Conservation (phyloP, 352 stramenopile genomes). For the Globisporangium abappressorium region DNA sequence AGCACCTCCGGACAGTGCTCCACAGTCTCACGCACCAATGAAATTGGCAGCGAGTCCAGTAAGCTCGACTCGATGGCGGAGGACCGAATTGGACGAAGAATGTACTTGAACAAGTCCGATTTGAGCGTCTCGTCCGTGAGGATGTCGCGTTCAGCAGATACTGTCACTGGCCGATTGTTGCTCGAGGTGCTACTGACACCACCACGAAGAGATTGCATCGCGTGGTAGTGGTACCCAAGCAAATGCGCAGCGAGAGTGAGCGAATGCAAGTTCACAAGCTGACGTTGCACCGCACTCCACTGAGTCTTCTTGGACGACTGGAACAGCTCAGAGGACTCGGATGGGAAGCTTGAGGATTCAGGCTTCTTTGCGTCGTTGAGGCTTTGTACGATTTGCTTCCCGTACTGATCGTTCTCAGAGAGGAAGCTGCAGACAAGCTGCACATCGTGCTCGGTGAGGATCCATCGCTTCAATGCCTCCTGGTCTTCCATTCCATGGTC, state of each 20-base stretch:
- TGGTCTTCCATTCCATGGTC: constrained; percentile 20
- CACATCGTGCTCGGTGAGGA: constrained; percentile 38
- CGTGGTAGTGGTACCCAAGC: constrained; percentile 55
- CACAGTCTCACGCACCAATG: constrained; percentile 72
- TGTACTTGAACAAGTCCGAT: constrained; percentile 77
- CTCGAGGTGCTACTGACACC: constrained; percentile 8
- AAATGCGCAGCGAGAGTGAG: constrained; percentile 56
- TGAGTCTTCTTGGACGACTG: constrained; percentile 38
- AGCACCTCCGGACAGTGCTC: constrained; percentile 74
- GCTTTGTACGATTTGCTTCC: constrained; percentile 27
- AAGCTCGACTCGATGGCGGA: constrained; percentile 79
- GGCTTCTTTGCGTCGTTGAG: neutral
- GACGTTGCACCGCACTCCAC: constrained; percentile 58
- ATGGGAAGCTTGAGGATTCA: neutral
- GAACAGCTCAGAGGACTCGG: constrained; percentile 24
- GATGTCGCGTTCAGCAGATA: constrained; percentile 23
- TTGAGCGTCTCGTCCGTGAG: constrained; percentile 41
- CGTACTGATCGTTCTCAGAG: constrained; percentile 22
- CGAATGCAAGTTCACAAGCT: constrained; percentile 52
- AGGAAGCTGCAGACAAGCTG: constrained; percentile 37
- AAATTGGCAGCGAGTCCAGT: constrained; percentile 70
- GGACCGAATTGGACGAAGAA: constrained; percentile 70
- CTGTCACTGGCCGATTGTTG: neutral
- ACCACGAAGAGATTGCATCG: constrained; percentile 16
- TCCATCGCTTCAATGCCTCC: constrained; percentile 29